Evolutionary conservation across 164 flowering plant genomes (phyloP).

Genomic region (Vitis riparia): DNA sequence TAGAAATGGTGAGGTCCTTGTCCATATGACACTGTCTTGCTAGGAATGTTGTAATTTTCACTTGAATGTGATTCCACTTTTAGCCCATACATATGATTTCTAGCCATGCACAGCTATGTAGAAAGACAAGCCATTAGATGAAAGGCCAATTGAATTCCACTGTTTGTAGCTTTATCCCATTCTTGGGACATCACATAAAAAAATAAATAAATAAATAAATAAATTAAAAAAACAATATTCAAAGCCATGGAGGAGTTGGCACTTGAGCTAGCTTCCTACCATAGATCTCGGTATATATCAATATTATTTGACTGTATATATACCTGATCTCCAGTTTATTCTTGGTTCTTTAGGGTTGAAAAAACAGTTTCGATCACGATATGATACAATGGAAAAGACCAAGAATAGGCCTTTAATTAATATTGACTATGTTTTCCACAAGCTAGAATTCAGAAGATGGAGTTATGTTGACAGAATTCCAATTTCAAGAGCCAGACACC

Average conservation of each 20-base stretch:
- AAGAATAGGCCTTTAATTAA: too few species aligned
- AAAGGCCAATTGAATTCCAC: background rate
- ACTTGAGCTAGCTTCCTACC: background rate
- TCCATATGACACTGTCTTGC: slow-evolving; percentile 20
- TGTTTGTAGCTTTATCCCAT: background rate
- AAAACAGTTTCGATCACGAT: too few species aligned
- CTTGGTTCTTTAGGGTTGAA: too few species aligned
- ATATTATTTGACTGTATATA: too few species aligned
- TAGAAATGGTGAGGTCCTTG: slow-evolving; percentile 9
- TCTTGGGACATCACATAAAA: background rate
- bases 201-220: too few species aligned
- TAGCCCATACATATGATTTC: too few species aligned
- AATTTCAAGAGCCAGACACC: too few species aligned
- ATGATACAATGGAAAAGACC: too few species aligned
- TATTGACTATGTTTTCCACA: too few species aligned
- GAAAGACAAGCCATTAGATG: slow-evolving; percentile 12
- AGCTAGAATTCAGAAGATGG: too few species aligned
- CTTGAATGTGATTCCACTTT: slow-evolving; percentile 12
- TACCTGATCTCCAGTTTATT: too few species aligned
- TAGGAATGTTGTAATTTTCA: slow-evolving; percentile 2
- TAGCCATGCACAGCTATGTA: slow-evolving; percentile 2
- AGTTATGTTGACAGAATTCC: too few species aligned
- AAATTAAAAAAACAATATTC: background rate
- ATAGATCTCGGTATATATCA: background rate
- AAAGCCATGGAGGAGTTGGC: background rate